A percentile compares a stretch with the other conserved stretches of the same genome.
Conservation (phyloP, 164 flowering plant species). For the Nymphaea colorata region DNA sequence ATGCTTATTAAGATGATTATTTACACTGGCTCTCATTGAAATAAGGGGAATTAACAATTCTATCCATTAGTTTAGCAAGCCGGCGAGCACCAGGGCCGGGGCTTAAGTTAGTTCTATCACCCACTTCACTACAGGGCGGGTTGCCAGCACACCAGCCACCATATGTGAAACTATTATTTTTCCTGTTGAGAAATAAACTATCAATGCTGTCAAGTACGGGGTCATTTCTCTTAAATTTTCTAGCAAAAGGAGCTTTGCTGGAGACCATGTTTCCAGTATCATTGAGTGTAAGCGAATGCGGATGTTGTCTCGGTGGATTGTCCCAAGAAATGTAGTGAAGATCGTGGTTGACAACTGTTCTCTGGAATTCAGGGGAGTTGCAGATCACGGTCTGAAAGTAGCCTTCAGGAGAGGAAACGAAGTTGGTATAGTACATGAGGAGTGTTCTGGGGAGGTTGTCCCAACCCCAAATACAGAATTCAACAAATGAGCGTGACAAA, state of each 20-base stretch:
- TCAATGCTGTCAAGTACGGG: conserved; percentile 59
- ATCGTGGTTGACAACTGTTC: conserved; percentile 58
- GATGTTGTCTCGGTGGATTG: conserved; percentile 69
- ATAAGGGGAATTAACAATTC: conserved; percentile 17
- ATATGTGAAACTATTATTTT: conserved; percentile 36
- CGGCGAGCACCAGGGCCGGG: conserved; percentile 61
- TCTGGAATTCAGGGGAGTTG: conserved; percentile 52
- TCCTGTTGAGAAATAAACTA: conserved; percentile 32
- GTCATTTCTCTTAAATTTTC: conserved; percentile 51
- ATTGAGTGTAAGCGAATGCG: conserved; percentile 43
- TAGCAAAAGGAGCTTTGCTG: conserved; percentile 64
- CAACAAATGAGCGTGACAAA: conserved; percentile 63
- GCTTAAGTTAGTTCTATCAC: conserved; percentile 26
- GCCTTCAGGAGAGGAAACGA: conserved; percentile 81
- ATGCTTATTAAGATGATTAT: too few species aligned
- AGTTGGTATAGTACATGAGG: conserved; percentile 11
- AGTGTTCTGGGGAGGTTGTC: conserved; percentile 67
- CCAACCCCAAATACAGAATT: conserved; percentile 75
- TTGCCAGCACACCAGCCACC: conserved; percentile 81
- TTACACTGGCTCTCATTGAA: conserved; percentile 29
- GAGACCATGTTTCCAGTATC: conserved; percentile 46
- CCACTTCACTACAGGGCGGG: conserved; percentile 47
- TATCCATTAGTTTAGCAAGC: conserved; percentile 31
- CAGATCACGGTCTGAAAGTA: conserved; percentile 81
- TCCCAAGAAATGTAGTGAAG: conserved; percentile 85